Evolutionary conservation across 352 stramenopile species (phyloP), one percentile per base, ranked within the genome.

Genomic region (Phytopythium delawarense): DNA sequence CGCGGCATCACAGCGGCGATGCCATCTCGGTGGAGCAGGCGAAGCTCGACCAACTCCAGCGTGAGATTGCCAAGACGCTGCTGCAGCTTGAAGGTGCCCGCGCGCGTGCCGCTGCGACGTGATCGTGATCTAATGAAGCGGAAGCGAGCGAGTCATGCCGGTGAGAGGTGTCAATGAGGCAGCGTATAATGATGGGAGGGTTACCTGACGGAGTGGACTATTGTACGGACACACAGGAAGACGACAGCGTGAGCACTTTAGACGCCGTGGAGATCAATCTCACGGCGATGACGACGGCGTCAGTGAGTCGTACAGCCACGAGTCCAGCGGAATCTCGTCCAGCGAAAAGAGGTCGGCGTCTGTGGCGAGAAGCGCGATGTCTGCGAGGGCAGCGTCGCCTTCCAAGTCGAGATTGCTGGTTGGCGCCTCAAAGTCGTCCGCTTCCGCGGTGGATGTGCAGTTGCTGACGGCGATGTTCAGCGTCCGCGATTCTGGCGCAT

Each of bases 11-110:
- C 42, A 71, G 71, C 0, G 73, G 70, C 25, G 78, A 87, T 21
- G 76, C 71, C 37, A 72, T 92, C 46, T 42, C 54, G 13, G 39
- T 66, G 1, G 79, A 92, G 35, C 71, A 88, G 34, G 71, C 68
- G 18, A 91, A 87, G 55, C 75, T 89, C 4, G 69, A 82, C 37
- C 72, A 77, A 4, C 60, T 93, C 11, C 74, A 88, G 34, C 65
- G 73, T 16, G 79, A 91, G 37, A 88, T 91, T 40, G 64, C 67
- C 13, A 74, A 70, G 39, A 76, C 79, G 20, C 55, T 88, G 34
- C 72, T 84, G 32, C 77, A 89, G 68, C 61, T 92, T 2, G 61
- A 88, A n/a, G 59, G 15, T 20, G 55, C 55, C 11, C 55, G 55
- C 28, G 55, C 55, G 2, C 55, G 55, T 20, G 55, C 53, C n/a